phyloP scores from a whole-genome alignment of 441 rosid species.

The Dalechampia spathulata region DNA sequence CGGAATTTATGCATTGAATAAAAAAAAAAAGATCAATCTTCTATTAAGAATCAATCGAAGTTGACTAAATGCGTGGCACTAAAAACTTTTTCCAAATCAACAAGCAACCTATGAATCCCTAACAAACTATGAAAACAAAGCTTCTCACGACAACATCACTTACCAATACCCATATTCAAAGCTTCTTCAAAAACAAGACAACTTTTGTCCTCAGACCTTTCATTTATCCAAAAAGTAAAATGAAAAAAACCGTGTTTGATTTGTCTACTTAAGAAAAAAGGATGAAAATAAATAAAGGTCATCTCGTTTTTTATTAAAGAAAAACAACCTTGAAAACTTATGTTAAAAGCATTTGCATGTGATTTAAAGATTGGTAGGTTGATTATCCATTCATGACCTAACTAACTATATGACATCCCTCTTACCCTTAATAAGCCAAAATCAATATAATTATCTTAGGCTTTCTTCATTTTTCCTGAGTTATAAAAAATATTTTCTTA shows the following conservation, averaged over 20 bases:
- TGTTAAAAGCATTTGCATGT: constrained; percentile 21
- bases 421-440: constrained; percentile 13
- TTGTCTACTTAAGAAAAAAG: background rate
- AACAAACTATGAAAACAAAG: background rate
- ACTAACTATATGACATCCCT: constrained; percentile 29
- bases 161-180: background rate
- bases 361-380: constrained; percentile 21
- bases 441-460: too few relatives aligned
- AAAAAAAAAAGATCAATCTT: too few relatives aligned
- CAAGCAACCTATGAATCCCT: constrained; percentile 6
- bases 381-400: constrained; percentile 37
- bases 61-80: too few relatives aligned
- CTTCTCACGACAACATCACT: background rate
- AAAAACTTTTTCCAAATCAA: background rate
- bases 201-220: background rate
- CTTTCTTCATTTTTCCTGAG: too few relatives aligned
- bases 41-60: too few relatives aligned
- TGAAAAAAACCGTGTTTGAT: background rate
- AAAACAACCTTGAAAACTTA: constrained; percentile 15
- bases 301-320: background rate
- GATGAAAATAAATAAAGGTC: background rate
- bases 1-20: too few relatives aligned
- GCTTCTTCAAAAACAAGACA: background rate
- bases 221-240: background rate
- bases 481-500: too few relatives aligned